These are phyloP conservation scores for Hymenoscyphus repandus DNA, from an alignment of 2,329 filamentous ascomycete species.

Conservation along the genomic window DNA sequence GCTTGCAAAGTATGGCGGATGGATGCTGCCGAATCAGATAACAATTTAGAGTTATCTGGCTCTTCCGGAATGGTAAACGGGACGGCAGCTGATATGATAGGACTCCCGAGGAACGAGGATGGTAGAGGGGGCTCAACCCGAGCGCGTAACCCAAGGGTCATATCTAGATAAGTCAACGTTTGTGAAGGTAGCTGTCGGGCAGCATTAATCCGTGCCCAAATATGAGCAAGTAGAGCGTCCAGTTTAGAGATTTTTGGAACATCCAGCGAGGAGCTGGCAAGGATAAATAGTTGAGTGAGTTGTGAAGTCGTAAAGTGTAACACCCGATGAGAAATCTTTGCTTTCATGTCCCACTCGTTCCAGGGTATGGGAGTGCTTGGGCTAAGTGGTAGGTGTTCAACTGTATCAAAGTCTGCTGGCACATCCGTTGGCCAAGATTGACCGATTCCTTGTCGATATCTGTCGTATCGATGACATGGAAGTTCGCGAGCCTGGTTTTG, in stretches of 20 bases:
- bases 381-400: slow-evolving; percentile 16
- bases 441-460: slow-evolving; percentile 29
- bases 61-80: slow-evolving; percentile 1
- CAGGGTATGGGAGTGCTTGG: slow-evolving; percentile 35
- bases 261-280: slow-evolving; percentile 12
- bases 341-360: slow-evolving; percentile 37
- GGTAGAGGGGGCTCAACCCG: slow-evolving; percentile 37
- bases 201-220: slow-evolving; percentile 41
- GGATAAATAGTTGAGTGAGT: slow-evolving; percentile 32
- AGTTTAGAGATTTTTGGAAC: slow-evolving; percentile 34
- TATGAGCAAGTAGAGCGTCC: slow-evolving; percentile 41
- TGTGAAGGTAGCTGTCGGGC: slow-evolving; percentile 30
- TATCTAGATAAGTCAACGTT: slow-evolving; percentile 33
- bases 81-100: slow-evolving; percentile 37
- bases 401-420: slow-evolving; percentile 24
- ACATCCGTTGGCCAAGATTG: slow-evolving; percentile 21
- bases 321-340: slow-evolving; percentile 30
- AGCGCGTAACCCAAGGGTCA: slow-evolving; percentile 37
- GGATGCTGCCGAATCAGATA: slow-evolving; percentile 20
- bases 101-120: slow-evolving; percentile 40
- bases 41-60: slow-evolving; percentile 8
- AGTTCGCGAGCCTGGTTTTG: slow-evolving; percentile 32
- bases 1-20: slow-evolving; percentile 34
- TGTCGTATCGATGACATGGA: slow-evolving; percentile 43
- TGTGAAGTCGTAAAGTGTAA: slow-evolving; percentile 36